A percentile compares a stretch with the other conserved stretches of the same genome.
Evolutionary conservation across 2,329 filamentous ascomycete species (phyloP).

Genomic region (Didymella lethalis): DNA sequence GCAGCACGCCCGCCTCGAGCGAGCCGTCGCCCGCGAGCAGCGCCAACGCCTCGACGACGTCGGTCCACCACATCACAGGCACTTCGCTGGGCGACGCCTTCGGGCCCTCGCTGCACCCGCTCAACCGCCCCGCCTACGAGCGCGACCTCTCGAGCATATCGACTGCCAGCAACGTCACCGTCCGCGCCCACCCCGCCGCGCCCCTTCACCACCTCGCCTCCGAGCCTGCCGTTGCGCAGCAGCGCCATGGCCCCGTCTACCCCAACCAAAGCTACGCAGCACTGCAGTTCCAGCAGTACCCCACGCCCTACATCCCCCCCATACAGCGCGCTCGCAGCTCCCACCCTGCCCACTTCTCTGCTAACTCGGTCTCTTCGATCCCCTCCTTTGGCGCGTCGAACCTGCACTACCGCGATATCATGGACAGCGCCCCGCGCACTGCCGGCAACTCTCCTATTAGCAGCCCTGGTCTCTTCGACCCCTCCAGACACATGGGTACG

Average conservation of each 20-base stretch:
- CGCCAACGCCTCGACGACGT: constrained; percentile 38
- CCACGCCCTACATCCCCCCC: constrained; percentile 47
- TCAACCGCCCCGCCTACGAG: constrained; percentile 50
- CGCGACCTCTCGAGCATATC: constrained; percentile 54
- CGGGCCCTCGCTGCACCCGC: constrained; percentile 20
- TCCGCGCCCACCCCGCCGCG: constrained; percentile 48
- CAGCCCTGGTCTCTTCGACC: constrained; percentile 59
- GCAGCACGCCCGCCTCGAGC: constrained; percentile 40
- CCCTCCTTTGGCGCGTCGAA: constrained; percentile 51
- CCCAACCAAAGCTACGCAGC: constrained; percentile 61
- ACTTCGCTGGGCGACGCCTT: constrained; percentile 17
- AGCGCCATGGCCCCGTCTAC: constrained; percentile 51
- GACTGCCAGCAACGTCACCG: constrained; percentile 52
- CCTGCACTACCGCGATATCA: constrained; percentile 44
- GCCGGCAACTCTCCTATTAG: constrained; percentile 57
- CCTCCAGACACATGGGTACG: constrained; percentile 40
- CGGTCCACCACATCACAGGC: constrained; percentile 26
- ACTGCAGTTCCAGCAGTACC: constrained; percentile 57
- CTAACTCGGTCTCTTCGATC: constrained; percentile 51
- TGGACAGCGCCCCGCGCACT: constrained; percentile 53
- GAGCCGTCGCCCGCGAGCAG: constrained; percentile 45
- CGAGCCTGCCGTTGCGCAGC: constrained; percentile 24
- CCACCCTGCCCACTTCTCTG: constrained; percentile 52
- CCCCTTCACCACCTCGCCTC: background rate
- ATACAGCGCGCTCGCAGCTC: constrained; percentile 53